Base-by-base conservation (phyloP, 139 green algal genomes). In the Gonium pectorale region DNA sequence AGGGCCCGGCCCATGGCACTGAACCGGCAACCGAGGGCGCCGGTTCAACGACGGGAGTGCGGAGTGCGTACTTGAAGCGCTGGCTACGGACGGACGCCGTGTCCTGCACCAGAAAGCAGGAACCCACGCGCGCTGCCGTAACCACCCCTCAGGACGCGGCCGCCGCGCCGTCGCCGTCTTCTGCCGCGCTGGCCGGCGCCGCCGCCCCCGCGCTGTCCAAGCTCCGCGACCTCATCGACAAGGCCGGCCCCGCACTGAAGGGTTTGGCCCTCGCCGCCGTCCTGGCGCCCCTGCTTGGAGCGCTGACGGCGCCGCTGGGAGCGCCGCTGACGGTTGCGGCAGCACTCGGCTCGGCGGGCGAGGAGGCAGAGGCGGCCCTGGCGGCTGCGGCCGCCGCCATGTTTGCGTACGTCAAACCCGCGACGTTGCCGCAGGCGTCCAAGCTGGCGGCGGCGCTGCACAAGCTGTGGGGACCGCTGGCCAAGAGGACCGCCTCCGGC, bases 371-470 rank as follows among this genome's bases (percentile, higher is more conserved):
- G 6, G 19, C 17, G 13, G 72, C 29, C 26, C 13, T 11, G 31
- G 40, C 63, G 0, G 35, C 46, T 1, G 78, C 43, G 0, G 52
- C 24, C 11, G 78, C 78, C 4, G 63, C 78, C 0, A n/a, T 84
- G 2, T 84, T 75, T 19, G 17, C 44, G 27, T 84, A 74, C 44
- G 33, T 84, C 31, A 84, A 75, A 44, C 78, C 78, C 78, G 41
- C n/a, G 31, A 84, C 66, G 63, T 31, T 84, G 37, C 7, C 52
- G 21, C 78, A 84, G 41, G 78, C 62, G 0, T 43, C 46, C 43
- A 84, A 84, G 78, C 63, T 84, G 44, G n/a, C 66, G 29, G 38
- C 59, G 26, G 78, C 78, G 21, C 78, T 84, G 59, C 75, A 82
- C 75, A 82, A 71, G 59, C 40, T 82, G 75, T 31, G 71, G 40